Evolutionary conservation across 371 early-diverging fungal species (phyloP).

Genomic region (Mucor ambiguus): DNA sequence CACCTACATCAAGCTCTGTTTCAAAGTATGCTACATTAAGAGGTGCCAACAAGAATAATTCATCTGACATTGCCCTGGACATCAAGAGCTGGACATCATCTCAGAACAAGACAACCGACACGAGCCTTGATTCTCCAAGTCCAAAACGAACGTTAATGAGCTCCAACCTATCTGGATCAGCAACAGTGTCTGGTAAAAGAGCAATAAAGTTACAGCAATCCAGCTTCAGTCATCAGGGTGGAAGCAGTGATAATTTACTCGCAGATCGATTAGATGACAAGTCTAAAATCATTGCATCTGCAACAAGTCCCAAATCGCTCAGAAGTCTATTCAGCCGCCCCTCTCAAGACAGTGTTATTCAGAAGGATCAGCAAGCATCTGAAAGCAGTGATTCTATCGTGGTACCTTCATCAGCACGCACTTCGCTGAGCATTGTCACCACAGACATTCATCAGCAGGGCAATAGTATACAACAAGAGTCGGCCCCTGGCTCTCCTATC

Average conservation of each 20-base stretch:
- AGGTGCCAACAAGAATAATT: neutral
- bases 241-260: neutral
- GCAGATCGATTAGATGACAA: neutral
- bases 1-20: neutral
- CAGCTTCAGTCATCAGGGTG: neutral
- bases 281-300: neutral
- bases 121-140: neutral
- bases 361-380: neutral
- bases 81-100: slow-evolving; percentile 7
- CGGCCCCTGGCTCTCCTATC: slow-evolving; percentile 15
- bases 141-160: slow-evolving; percentile 17
- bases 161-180: slow-evolving; percentile 23
- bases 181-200: slow-evolving; percentile 17
- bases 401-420: neutral
- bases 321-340: slow-evolving; percentile 7
- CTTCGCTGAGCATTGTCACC: neutral
- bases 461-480: neutral
- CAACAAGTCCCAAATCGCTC: slow-evolving; percentile 7
- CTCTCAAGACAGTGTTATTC: neutral
- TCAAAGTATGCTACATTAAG: slow-evolving; percentile 23
- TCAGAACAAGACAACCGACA: neutral
- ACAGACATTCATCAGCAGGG: neutral
- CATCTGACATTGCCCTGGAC: neutral
- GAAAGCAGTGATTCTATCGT: neutral
- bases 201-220: neutral